These are phyloP conservation scores for Ziziphus jujuba DNA, from an alignment of 306 rosid genomes.

Conservation along the genomic window DNA sequence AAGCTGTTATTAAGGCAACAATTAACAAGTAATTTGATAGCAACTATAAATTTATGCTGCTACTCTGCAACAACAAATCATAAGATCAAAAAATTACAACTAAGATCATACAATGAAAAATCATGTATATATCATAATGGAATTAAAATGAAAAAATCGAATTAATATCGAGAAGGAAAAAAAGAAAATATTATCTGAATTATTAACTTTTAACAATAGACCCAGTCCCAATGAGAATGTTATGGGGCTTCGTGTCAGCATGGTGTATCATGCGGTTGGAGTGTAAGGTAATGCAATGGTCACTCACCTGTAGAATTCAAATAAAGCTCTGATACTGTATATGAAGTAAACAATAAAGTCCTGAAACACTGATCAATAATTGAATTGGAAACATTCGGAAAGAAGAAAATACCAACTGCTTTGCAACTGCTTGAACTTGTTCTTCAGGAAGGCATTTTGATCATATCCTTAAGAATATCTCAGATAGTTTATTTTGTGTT, in stretches of 20 bases:
- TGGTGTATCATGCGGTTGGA: constrained; percentile 96
- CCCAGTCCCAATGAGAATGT: constrained; percentile 94
- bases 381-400: constrained; percentile 6
- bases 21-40: constrained; percentile 6
- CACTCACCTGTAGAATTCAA: constrained; percentile 67
- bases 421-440: constrained; percentile 98
- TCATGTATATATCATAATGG: too few species aligned
- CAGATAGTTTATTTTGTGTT: constrained; percentile 86
- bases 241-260: constrained; percentile 98
- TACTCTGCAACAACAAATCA: not conserved
- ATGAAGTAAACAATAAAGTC: not conserved
- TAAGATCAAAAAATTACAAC: too few species aligned
- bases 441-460: constrained; percentile 96
- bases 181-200: constrained; percentile 3
- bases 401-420: constrained; percentile 73
- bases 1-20: constrained; percentile 52
- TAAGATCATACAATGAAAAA: not conserved
- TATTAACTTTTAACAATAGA: constrained; percentile 85
- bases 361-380: not conserved
- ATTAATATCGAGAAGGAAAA: not conserved
- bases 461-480: constrained; percentile 99
- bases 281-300: constrained; percentile 90
- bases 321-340: not conserved
- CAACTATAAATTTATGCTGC: not conserved
- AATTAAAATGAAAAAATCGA: not conserved